Conservation (phyloP, 371 early-diverging fungal genomes). For the Apophysomyces trapeziformis region DNA sequence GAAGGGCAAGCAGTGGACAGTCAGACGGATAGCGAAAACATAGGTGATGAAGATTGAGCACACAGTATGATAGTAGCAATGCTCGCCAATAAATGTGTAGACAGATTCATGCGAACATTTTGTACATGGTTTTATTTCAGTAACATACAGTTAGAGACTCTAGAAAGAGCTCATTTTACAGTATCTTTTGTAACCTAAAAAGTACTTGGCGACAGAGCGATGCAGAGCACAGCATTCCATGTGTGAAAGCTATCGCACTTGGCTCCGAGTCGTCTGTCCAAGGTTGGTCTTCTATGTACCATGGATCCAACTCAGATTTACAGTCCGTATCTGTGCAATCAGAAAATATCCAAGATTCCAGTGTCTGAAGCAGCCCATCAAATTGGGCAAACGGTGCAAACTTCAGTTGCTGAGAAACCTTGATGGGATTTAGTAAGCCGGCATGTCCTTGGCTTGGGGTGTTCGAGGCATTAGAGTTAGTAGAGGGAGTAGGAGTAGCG, state of each 20-base stretch:
- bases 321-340: constrained; percentile 6
- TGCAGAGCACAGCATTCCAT: constrained; percentile 53
- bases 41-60: no score
- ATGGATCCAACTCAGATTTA: constrained; percentile 11
- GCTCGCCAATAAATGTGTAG: no score
- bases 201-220: constrained; percentile 35
- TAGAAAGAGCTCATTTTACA: background rate
- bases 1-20: background rate
- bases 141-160: background rate
- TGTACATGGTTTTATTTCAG: background rate
- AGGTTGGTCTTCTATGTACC: constrained; percentile 13
- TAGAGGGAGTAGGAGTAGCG: constrained; percentile 25
- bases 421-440: constrained; percentile 27
- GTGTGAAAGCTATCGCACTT: constrained; percentile 50
- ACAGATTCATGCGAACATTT: no score
- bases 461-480: background rate
- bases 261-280: constrained; percentile 32
- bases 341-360: constrained; percentile 43
- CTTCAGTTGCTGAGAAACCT: constrained; percentile 41
- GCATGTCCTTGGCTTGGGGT: constrained; percentile 3
- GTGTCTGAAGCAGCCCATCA: constrained; percentile 26
- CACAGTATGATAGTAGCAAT: no score
- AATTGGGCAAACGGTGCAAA: constrained; percentile 42
- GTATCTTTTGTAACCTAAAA: constrained; percentile 15
- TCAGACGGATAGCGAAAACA: no score